These are phyloP conservation scores for Apiosordaria backusii DNA, from an alignment of 495 filamentous ascomycete species.

Conservation along the genomic window DNA sequence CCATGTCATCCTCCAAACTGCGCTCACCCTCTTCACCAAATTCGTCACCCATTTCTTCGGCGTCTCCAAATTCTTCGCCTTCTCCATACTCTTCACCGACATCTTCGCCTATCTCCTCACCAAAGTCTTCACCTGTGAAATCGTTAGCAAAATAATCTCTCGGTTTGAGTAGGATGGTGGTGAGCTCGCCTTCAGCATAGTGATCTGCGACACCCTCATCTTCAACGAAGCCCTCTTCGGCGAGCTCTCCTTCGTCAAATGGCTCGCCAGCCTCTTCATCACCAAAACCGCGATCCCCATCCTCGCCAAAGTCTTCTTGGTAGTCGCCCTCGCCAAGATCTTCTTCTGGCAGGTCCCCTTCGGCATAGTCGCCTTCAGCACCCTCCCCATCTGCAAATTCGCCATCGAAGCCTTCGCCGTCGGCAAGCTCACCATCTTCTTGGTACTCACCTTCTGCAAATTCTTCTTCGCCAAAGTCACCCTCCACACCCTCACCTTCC, in stretches of 20 bases:
- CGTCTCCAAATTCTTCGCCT: not conserved
- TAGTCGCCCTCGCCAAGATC: not conserved
- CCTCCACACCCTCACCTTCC: not conserved
- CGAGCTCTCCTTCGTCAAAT: not conserved
- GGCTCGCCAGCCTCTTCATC: not conserved
- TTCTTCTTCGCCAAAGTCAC: not conserved
- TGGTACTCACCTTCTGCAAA: not conserved
- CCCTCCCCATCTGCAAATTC: conserved; percentile 1
- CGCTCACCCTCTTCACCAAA: not conserved
- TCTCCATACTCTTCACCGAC: not conserved
- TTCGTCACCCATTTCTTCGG: not conserved
- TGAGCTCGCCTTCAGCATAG: not conserved
- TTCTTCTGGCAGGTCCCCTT: not conserved
- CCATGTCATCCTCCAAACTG: not conserved
- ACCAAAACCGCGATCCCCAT: not conserved
- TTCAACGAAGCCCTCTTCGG: not conserved
- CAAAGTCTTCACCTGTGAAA: not conserved
- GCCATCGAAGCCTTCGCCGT: not conserved
- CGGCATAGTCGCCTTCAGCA: not conserved
- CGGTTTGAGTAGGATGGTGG: not conserved
- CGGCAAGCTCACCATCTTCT: conserved; percentile 5
- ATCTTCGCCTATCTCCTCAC: not conserved
- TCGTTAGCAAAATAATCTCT: not conserved
- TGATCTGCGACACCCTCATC: not conserved
- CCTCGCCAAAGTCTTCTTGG: not conserved